phyloP scores from a whole-genome alignment of 2,329 filamentous ascomycete species.

The Teratosphaeria nubilosa region DNA sequence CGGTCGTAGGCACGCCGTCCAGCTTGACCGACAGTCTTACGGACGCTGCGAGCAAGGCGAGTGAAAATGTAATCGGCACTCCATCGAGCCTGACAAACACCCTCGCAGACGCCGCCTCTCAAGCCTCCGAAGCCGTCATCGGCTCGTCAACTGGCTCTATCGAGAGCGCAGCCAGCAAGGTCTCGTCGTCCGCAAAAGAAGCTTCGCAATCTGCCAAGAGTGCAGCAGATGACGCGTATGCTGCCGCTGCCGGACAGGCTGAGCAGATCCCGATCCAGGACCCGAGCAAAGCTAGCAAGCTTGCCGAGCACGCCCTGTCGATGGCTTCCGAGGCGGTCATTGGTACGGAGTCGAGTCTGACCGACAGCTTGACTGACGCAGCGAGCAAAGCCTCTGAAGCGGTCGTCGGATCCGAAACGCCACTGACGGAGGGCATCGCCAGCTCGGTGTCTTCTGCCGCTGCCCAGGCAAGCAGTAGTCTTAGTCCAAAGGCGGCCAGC shows the following conservation, averaged over 20 bases:
- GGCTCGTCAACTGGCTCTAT: constrained; percentile 32
- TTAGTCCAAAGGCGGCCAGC: constrained; percentile 23
- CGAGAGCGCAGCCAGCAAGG: constrained; percentile 22
- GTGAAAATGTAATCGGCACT: not conserved
- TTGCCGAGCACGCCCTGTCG: constrained; percentile 13
- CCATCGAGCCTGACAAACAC: constrained; percentile 16
- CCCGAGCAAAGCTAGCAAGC: constrained; percentile 1
- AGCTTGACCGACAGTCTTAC: constrained; percentile 22
- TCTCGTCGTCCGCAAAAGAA: not conserved
- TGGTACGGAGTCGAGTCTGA: constrained; percentile 16
- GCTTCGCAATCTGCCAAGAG: constrained; percentile 2
- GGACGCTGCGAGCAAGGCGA: constrained; percentile 4
- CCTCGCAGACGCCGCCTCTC: constrained; percentile 20
- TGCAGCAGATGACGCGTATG: not conserved
- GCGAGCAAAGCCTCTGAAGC: constrained; percentile 15
- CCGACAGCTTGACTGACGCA: constrained; percentile 23
- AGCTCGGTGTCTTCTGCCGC: constrained; percentile 17
- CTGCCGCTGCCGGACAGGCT: constrained; percentile 2
- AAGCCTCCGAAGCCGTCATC: constrained; percentile 16
- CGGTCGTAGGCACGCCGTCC: not conserved
- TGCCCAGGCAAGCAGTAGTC: constrained; percentile 1
- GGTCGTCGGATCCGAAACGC: constrained; percentile 14
- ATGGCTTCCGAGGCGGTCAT: constrained; percentile 16
- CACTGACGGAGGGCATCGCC: constrained; percentile 17
- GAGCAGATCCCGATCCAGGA: not conserved